Percentiles rank a stretch among this genome's conserved stretches.
Conservation (phyloP, 352 stramenopile genomes). For the Phytopythium delawarense region DNA sequence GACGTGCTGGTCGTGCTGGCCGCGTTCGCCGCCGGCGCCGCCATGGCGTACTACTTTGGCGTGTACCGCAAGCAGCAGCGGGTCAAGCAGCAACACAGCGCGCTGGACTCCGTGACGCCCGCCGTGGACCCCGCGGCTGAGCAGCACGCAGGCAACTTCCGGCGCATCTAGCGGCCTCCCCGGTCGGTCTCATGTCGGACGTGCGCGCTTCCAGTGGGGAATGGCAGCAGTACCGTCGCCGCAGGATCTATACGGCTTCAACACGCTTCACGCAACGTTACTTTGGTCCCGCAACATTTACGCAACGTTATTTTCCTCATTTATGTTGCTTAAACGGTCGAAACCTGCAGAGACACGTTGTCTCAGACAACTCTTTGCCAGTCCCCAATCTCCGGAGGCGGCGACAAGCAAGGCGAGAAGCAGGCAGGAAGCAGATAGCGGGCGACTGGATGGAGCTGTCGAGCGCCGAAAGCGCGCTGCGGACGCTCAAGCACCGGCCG, state of each 20-base stretch:
- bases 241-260: neutral
- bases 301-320: neutral
- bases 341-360: neutral
- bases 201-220: neutral
- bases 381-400: neutral
- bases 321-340: neutral
- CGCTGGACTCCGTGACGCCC: neutral
- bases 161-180: neutral
- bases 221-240: neutral
- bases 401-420: neutral
- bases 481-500: constrained; percentile 69
- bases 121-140: neutral
- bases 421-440: too few species aligned
- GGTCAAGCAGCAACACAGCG: neutral
- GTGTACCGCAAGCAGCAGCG: constrained; percentile 4
- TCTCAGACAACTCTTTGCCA: neutral
- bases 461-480: constrained; percentile 56
- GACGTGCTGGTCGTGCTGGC: constrained; percentile 1
- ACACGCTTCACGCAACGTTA: neutral
- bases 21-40: constrained; percentile 2
- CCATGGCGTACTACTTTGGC: neutral
- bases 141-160: constrained; percentile 5
- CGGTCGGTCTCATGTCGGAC: too few species aligned
- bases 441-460: constrained; percentile 56
- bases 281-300: neutral